Base-by-base conservation (phyloP, 768 basidiomycete species). In the Lentinula sp. region DNA sequence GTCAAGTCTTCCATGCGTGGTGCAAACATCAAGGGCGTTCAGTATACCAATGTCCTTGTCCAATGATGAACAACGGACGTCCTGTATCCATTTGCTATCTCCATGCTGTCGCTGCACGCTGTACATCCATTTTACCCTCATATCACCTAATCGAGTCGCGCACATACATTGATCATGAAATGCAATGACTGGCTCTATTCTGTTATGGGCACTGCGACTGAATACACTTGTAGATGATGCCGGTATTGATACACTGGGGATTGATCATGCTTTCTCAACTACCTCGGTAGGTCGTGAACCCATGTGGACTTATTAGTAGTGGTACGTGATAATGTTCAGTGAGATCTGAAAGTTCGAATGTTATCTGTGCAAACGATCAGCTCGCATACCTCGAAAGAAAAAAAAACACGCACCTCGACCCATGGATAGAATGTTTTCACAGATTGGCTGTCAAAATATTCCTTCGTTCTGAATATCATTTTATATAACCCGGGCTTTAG, bases 241-340 rank as follows among this genome's bases (percentile, higher is more conserved):
- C 28, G 28, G 28, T 23, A 18, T 39, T 23, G 31, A 55, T 37
- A 55, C 16, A 39, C 23, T 39, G 34, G 28, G 10, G 11, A 34
- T 31, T 23, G 5, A 28, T 9, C 8, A 34, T 13, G 23, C n/a
- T 58, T 11, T 28, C 32, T 72, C 67, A 93, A 72, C 91, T 95
- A n/a, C 95, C 95, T 64, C 93, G 79, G 70, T 96, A 97, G 5
- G 95, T 95, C 13, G 94, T 95, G 71, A 86, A 97, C 3, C 89
- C 90, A 73, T 88, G 93, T 4, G 94, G 93, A 70, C 91, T 95
- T 68, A 96, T 87, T 13, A 97, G 73, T n/a, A 97, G 77, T 0
- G 95, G 95, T 57, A 97, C 86, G 65, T 97, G 95, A 70, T 95
- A 88, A 67, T 96, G 93, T 67, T 95, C 89, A 56, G 81, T 71